Conservation (phyloP, 2,329 filamentous ascomycete genomes). For the Colletotrichum salicis region DNA sequence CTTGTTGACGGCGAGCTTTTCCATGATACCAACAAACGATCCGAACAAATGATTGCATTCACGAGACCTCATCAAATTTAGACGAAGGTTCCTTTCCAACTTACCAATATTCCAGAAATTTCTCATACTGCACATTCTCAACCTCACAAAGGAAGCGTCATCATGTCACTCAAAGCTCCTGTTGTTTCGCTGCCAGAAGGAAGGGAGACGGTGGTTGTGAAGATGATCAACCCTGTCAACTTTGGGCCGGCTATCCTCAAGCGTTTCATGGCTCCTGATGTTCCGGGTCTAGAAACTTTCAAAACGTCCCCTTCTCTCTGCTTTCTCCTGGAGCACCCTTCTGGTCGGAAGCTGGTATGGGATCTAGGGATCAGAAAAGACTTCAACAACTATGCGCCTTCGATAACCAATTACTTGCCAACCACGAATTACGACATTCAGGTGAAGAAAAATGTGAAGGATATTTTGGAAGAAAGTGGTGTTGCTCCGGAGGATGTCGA, state of each 20-base stretch:
- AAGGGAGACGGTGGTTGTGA: conserved; percentile 39
- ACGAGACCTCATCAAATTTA: neutral
- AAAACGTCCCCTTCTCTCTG: conserved; percentile 43
- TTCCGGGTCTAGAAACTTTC: conserved; percentile 48
- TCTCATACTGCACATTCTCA: neutral
- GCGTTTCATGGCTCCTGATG: conserved; percentile 51
- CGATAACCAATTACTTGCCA: neutral
- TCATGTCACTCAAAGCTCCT: neutral
- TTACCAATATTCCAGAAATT: neutral
- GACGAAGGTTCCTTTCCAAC: neutral
- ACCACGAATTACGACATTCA: neutral
- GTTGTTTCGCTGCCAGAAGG: conserved; percentile 34
- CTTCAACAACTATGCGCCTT: neutral
- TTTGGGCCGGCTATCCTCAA: conserved; percentile 51
- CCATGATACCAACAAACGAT: neutral
- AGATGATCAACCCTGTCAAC: conserved; percentile 51
- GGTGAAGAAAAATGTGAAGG: neutral
- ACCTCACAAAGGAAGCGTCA: neutral
- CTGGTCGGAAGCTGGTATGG: conserved; percentile 43
- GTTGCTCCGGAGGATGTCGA: neutral
- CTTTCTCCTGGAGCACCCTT: conserved; percentile 43
- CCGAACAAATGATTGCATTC: neutral
- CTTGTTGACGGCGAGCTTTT: neutral
- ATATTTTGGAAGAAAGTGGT: neutral
- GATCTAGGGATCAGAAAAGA: conserved; percentile 38